Conservation (phyloP, 176 grass and related monocot genomes). For the Carex littledalei region DNA sequence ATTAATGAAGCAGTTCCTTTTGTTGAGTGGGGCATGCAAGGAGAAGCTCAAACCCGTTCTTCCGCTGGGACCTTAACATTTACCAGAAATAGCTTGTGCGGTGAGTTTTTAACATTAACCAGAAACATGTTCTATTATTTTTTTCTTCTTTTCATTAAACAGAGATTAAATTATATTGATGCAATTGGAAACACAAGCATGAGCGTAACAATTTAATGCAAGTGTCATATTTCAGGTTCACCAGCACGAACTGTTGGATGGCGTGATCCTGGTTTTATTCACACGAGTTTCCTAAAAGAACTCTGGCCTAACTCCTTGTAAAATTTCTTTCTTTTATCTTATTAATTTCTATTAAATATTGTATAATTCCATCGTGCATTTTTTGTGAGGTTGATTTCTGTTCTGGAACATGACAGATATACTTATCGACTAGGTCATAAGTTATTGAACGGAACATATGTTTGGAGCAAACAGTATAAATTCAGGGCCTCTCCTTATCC, state of each 20-base stretch:
- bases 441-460: slow-evolving; percentile 40
- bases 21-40: slow-evolving; percentile 65
- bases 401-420: slow-evolving; percentile 43
- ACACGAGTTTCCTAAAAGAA: slow-evolving; percentile 87
- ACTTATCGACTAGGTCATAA: slow-evolving; percentile 69
- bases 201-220: neutral
- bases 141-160: neutral
- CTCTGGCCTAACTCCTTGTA: slow-evolving; percentile 77
- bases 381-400: neutral
- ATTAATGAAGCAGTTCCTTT: slow-evolving; percentile 63
- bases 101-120: slow-evolving; percentile 46
- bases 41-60: slow-evolving; percentile 28
- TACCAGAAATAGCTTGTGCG: slow-evolving; percentile 71
- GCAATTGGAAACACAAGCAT: neutral
- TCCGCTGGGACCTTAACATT: slow-evolving; percentile 76
- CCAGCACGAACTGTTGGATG: slow-evolving; percentile 83
- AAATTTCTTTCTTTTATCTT: slow-evolving; percentile 5
- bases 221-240: slow-evolving; percentile 36
- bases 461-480: slow-evolving; percentile 68
- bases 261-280: slow-evolving; percentile 92
- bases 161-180: slow-evolving; percentile 3
- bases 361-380: neutral
- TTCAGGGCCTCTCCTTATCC: slow-evolving; percentile 86
- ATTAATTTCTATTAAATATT: neutral
- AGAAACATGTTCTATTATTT: slow-evolving; percentile 18